These are phyloP conservation scores for Nemania sp. DNA, from an alignment of 2,329 filamentous ascomycete species.

Conservation along the genomic window DNA sequence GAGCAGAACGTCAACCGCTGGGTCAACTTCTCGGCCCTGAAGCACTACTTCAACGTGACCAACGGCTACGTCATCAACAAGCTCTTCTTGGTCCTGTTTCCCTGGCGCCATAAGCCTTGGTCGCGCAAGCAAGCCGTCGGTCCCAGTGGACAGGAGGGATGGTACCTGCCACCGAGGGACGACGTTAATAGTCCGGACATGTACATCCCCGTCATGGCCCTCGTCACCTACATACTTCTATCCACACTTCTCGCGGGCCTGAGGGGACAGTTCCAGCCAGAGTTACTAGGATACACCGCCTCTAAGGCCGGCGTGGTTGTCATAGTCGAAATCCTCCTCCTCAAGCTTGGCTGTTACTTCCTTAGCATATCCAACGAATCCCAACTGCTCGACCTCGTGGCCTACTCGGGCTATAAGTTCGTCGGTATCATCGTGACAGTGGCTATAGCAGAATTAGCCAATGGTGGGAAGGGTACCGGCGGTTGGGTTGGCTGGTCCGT, in stretches of 20 bases:
- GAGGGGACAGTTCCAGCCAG: constrained; percentile 91
- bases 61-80: constrained; percentile 97
- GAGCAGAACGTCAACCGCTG: constrained; percentile 92
- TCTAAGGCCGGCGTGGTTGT: constrained; percentile 86
- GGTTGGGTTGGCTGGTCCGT: constrained; percentile 90
- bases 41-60: constrained; percentile 99
- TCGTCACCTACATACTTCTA: constrained; percentile 96
- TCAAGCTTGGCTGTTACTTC: constrained; percentile 94
- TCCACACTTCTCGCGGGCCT: constrained; percentile 91
- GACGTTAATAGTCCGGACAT: constrained; percentile 98
- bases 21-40: constrained; percentile 91
- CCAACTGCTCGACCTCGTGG: constrained; percentile 91
- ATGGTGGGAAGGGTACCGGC: constrained; percentile 82
- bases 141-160: constrained; percentile 75
- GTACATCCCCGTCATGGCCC: constrained; percentile 96
- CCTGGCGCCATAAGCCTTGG: constrained; percentile 98
- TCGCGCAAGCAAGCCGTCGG: constrained; percentile 86
- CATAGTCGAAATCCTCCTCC: constrained; percentile 84
- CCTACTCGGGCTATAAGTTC: constrained; percentile 98
- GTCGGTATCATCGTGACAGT: constrained; percentile 95
- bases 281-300: constrained; percentile 90
- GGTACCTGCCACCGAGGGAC: constrained; percentile 91
- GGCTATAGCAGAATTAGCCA: constrained; percentile 80
- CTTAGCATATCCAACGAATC: constrained; percentile 93
- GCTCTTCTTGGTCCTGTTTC: constrained; percentile 91